Conservation (phyloP, 805 yeast genomes). For the Saturnispora sekii region DNA sequence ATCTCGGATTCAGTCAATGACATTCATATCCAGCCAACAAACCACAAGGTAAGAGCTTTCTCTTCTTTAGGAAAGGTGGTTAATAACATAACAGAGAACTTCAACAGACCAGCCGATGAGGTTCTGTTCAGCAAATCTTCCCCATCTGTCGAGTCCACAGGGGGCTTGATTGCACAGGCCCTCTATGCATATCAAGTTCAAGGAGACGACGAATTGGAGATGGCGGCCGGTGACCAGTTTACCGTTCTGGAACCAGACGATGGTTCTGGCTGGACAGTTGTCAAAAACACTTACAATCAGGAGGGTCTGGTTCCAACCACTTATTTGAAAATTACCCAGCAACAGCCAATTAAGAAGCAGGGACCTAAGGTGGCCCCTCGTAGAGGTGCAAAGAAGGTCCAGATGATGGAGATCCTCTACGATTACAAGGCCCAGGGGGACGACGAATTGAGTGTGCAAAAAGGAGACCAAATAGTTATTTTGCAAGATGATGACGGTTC, state of each 20-base stretch:
- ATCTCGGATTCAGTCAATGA: constrained; percentile 23
- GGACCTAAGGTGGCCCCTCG: constrained; percentile 73
- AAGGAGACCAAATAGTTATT: constrained; percentile 67
- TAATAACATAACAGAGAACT: constrained; percentile 9
- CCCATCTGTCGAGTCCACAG: neutral
- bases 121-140: neutral
- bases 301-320: constrained; percentile 81
- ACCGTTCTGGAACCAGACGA: constrained; percentile 59
- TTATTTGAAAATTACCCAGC: constrained; percentile 44
- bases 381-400: constrained; percentile 56
- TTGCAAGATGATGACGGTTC: constrained; percentile 63
- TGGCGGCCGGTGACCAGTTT: constrained; percentile 52
- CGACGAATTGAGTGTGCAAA: constrained; percentile 63
- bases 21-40: constrained; percentile 14
- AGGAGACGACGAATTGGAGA: constrained; percentile 67
- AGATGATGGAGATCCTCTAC: constrained; percentile 59
- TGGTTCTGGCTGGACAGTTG: constrained; percentile 88
- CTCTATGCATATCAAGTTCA: constrained; percentile 55
- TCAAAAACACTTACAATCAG: constrained; percentile 34
- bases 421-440: constrained; percentile 71
- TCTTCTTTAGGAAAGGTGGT: constrained; percentile 17
- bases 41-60: constrained; percentile 21
- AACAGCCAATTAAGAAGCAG: constrained; percentile 28
- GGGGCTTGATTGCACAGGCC: constrained; percentile 30
- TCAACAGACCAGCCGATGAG: constrained; percentile 10